Base-by-base conservation (phyloP, 768 basidiomycete genomes). In the Suillus sp. region DNA sequence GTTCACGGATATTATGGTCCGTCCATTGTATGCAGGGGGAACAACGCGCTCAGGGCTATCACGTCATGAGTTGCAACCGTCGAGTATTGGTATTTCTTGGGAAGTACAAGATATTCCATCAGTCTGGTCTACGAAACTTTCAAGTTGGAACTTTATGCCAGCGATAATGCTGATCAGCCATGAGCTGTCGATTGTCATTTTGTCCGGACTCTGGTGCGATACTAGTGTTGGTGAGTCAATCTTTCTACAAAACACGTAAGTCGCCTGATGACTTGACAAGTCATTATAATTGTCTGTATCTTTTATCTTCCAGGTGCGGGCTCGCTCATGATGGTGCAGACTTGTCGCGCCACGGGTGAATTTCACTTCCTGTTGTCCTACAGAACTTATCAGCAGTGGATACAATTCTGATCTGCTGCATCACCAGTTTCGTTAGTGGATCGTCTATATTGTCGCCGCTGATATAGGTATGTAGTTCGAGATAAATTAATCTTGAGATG, bases 331-430 rank as follows among this genome's bases (percentile, higher is more conserved):
- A 16, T 34, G n/a, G n/a, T 64, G 47, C 69, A 93, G 92, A 84
- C 93, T 20, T 91, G 88, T 55, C 86, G 84, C 11, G 81, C 83
- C 22, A 8, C 32, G 8, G 32, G 85, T 90, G 42, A 27, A 78
- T 64, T 93, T 92, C 71, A 84, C 93, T 64, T 86, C 89, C 8
- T 82, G 83, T 69, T 80, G 90, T 30, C 86, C 90, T 4, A 80
- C 78, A 43, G 92, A 93, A 71, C 69, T 92, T 13, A 79, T 94
- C 30, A 91, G 89, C 65, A 91, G 86, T 7, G 92, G 92, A 1
- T 92, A 89, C 68, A 91, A 94, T 66, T 83, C 80, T 47, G 75
- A 79, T 5, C 68, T 94, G 27, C 71, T 90, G 18, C 92, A 93
- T 68, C 88, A 85, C 69, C 89, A 93, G 67, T 83, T 83, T 62